Evolutionary conservation across 2,329 filamentous ascomycete genomes (phyloP).

Genomic region (Exophiala calicioides): DNA sequence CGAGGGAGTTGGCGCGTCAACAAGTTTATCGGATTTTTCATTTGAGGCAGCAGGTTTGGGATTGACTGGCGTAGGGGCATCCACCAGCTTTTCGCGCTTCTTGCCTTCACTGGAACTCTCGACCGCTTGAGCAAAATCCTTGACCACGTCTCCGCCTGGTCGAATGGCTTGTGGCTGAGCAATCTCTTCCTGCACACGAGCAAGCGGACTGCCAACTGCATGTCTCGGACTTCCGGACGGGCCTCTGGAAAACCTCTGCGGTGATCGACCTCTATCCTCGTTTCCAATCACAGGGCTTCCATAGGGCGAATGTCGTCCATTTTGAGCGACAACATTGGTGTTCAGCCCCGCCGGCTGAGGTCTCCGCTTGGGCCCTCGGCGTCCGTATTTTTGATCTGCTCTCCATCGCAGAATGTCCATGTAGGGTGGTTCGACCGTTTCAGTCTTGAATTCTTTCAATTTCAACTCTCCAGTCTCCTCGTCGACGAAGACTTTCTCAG

Average conservation of each 20-base stretch:
- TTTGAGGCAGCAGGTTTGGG: conserved; percentile 30
- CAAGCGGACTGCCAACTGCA: conserved; percentile 47
- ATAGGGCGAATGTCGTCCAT: conserved; percentile 57
- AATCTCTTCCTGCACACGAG: conserved; percentile 49
- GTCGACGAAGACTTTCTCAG: conserved; percentile 87
- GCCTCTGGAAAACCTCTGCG: conserved; percentile 49
- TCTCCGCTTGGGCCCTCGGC: conserved; percentile 52
- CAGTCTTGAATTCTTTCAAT: conserved; percentile 84
- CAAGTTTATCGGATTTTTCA: conserved; percentile 27
- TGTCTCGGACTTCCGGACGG: conserved; percentile 48
- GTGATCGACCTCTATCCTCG: conserved; percentile 52
- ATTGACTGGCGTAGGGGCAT: conserved; percentile 39
- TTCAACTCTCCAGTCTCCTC: conserved; percentile 91
- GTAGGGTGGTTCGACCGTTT: conserved; percentile 87
- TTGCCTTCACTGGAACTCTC: conserved; percentile 35
- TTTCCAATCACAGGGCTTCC: conserved; percentile 42
- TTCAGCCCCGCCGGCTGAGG: conserved; percentile 54
- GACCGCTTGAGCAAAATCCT: conserved; percentile 36
- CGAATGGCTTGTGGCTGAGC: conserved; percentile 35
- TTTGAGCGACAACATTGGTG: conserved; percentile 48
- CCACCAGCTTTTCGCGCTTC: conserved; percentile 40
- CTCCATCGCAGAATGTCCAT: conserved; percentile 95
- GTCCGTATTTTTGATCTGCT: conserved; percentile 89
- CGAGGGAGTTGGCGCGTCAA: conserved; percentile 30
- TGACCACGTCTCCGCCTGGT: conserved; percentile 38